phyloP scores from a whole-genome alignment of 2,329 filamentous ascomycete genomes.

The Xylariaceae sp. region DNA sequence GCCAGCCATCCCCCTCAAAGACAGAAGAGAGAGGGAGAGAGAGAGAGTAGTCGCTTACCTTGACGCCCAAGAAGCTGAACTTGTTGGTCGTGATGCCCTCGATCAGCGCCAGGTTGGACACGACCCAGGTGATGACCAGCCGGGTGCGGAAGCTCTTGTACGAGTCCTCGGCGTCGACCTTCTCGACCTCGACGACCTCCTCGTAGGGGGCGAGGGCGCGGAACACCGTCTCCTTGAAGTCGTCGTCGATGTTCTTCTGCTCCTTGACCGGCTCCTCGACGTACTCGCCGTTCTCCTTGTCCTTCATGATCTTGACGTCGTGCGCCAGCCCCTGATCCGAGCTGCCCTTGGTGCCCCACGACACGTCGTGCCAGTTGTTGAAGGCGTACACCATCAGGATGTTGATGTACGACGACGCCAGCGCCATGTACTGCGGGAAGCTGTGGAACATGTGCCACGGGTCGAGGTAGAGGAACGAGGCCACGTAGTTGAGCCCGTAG shows the following conservation, averaged over 20 bases:
- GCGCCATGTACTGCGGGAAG: slow-evolving; percentile 80
- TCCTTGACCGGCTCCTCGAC: slow-evolving; percentile 92
- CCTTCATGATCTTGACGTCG: slow-evolving; percentile 76
- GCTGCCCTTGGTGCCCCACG: slow-evolving; percentile 95
- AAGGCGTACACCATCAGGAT: slow-evolving; percentile 97
- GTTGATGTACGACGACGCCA: slow-evolving; percentile 95
- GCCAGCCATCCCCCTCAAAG: no score
- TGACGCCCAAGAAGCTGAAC: slow-evolving; percentile 74
- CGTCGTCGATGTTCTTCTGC: slow-evolving; percentile 90
- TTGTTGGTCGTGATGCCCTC: slow-evolving; percentile 80
- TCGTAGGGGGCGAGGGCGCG: slow-evolving; percentile 77
- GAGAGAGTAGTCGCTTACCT: no score
- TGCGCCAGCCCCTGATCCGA: slow-evolving; percentile 88
- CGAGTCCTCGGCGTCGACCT: slow-evolving; percentile 87
- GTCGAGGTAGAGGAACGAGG: slow-evolving; percentile 90
- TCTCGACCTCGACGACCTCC: slow-evolving; percentile 64
- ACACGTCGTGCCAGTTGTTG: slow-evolving; percentile 98
- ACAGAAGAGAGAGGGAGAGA: no score
- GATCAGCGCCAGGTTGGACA: slow-evolving; percentile 76
- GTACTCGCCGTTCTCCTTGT: slow-evolving; percentile 74
- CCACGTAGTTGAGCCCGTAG: slow-evolving; percentile 89
- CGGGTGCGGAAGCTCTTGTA: slow-evolving; percentile 98
- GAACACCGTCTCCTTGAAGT: slow-evolving; percentile 89
- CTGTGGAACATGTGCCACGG: slow-evolving; percentile 99
- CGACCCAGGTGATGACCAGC: slow-evolving; percentile 83